These are phyloP conservation scores for Picochlorum costavermella DNA, from an alignment of 139 green algal species.

Conservation along the genomic window DNA sequence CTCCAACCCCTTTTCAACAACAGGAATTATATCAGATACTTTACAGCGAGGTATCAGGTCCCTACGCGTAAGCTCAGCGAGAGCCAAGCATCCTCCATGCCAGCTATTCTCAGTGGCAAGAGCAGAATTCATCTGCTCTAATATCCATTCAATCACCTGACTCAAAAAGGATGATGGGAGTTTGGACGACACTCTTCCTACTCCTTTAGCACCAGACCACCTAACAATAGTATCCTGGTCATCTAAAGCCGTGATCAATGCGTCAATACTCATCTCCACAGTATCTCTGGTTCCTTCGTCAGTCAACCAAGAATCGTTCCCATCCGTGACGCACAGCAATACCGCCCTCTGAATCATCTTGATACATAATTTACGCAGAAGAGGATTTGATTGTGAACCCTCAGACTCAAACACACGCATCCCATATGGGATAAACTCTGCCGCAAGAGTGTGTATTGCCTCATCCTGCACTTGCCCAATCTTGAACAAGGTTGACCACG, in stretches of 20 bases:
- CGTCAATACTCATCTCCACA: slow-evolving; percentile 19
- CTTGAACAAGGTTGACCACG: slow-evolving; percentile 67
- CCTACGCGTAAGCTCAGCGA: slow-evolving; percentile 87
- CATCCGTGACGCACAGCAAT: slow-evolving; percentile 39
- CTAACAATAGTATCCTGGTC: slow-evolving; percentile 92
- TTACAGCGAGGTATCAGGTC: slow-evolving; percentile 70
- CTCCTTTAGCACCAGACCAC: slow-evolving; percentile 88
- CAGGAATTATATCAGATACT: slow-evolving; percentile 39
- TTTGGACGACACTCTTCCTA: slow-evolving; percentile 71
- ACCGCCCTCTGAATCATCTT: slow-evolving; percentile 80
- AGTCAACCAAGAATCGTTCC: background rate
- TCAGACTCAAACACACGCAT: background rate
- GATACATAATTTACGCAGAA: slow-evolving; percentile 59
- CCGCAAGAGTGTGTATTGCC: slow-evolving; percentile 33
- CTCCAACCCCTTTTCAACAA: slow-evolving; percentile 59
- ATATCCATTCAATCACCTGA: slow-evolving; percentile 74
- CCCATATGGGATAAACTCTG: background rate
- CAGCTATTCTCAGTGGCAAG: slow-evolving; percentile 63
- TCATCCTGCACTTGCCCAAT: slow-evolving; percentile 34
- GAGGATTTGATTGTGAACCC: slow-evolving; percentile 13
- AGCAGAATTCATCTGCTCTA: slow-evolving; percentile 49
- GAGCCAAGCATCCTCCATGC: slow-evolving; percentile 91
- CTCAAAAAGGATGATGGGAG: slow-evolving; percentile 75
- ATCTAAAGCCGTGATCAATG: slow-evolving; percentile 58
- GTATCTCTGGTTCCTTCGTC: slow-evolving; percentile 1